These are phyloP conservation scores for Pseudogymnoascus sp. DNA, from an alignment of 2,329 filamentous ascomycete genomes.

Conservation along the genomic window DNA sequence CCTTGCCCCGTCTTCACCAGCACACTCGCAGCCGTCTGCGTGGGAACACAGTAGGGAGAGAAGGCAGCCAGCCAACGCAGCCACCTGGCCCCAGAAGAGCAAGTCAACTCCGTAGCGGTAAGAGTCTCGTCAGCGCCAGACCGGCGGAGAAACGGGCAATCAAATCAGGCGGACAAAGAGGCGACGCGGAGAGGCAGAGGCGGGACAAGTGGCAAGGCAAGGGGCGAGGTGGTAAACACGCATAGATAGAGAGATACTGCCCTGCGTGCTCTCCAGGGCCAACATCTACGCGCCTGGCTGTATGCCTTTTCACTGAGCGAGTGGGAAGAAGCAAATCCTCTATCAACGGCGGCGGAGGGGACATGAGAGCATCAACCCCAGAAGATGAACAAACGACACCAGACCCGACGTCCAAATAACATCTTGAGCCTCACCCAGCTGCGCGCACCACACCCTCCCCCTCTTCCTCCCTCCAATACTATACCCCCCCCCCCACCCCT, in stretches of 20 bases:
- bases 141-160: background rate
- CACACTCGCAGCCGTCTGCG: too few species aligned
- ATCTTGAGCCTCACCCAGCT: background rate
- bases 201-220: background rate
- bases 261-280: background rate
- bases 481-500: background rate
- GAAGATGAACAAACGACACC: background rate
- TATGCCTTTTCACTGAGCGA: background rate
- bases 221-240: background rate
- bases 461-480: background rate
- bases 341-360: background rate
- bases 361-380: background rate
- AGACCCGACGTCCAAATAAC: background rate
- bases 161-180: background rate
- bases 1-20: background rate
- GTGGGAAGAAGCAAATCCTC: background rate
- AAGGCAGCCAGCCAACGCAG: background rate
- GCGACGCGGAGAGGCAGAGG: background rate
- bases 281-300: background rate
- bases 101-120: background rate
- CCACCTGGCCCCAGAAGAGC: background rate
- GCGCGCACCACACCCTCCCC: background rate
- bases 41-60: too few species aligned
- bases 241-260: background rate
- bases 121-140: background rate